Evolutionary conservation across 176 grass and related monocot species (phyloP).

Genomic region (Melocanna baccifera): DNA sequence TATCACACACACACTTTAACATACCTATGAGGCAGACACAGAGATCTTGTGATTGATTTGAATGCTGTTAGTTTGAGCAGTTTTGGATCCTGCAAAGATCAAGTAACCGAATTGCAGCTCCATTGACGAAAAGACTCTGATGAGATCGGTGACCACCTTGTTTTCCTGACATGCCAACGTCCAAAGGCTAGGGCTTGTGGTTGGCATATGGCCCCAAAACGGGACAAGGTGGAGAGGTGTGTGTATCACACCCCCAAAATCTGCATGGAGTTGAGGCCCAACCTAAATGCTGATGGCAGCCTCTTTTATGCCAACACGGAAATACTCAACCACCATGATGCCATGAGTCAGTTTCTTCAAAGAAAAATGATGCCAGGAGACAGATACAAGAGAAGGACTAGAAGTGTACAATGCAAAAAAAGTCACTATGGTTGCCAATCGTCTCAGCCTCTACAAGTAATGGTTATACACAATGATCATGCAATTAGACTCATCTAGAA

Average conservation of each 20-base stretch:
- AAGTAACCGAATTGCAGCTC: background rate
- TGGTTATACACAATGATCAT: background rate
- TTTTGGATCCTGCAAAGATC: background rate
- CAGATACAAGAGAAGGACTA: background rate
- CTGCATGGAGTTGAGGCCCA: constrained; percentile 10
- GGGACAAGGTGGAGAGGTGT: background rate
- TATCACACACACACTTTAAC: background rate
- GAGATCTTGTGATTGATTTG: constrained; percentile 2
- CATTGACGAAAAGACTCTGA: background rate
- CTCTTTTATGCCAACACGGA: background rate
- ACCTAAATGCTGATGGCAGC: constrained; percentile 29
- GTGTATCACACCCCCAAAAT: background rate
- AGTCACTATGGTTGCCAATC: background rate
- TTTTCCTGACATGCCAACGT: background rate
- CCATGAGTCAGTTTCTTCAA: background rate
- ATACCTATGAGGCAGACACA: background rate
- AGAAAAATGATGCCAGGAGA: background rate
- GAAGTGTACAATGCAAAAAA: background rate
- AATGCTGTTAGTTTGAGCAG: background rate
- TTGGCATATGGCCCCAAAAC: background rate
- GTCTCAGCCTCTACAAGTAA: background rate
- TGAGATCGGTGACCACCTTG: background rate
- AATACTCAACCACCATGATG: constrained; percentile 11
- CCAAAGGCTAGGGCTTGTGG: background rate
- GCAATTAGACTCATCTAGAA: background rate